These are phyloP conservation scores for Apiotrichum laibachii DNA, from an alignment of 1,284 basidiomycete genomes.

Conservation along the genomic window DNA sequence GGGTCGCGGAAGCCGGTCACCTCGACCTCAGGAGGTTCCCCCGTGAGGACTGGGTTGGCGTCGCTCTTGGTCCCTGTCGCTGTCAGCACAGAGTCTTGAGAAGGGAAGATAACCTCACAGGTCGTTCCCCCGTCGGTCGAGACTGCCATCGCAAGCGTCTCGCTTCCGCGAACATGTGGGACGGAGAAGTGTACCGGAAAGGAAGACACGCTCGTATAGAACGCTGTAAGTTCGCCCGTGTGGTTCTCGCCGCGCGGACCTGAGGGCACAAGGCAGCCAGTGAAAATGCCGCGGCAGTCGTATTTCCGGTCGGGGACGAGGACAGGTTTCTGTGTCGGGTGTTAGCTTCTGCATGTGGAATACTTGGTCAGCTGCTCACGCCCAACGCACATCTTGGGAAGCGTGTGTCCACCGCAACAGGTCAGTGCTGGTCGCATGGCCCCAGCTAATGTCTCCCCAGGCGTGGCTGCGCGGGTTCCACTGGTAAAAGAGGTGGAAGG, in stretches of 20 bases:
- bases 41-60: constrained; percentile 17
- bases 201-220: constrained; percentile 16
- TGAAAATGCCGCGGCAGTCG: constrained; percentile 24
- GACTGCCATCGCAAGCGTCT: constrained; percentile 20
- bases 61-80: constrained; percentile 17
- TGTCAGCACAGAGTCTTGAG: constrained; percentile 1
- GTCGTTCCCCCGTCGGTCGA: constrained; percentile 22
- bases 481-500: constrained; percentile 29
- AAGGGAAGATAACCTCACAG: constrained; percentile 9
- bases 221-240: neutral
- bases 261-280: constrained; percentile 20
- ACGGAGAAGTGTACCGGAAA: constrained; percentile 14
- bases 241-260: neutral
- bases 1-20: constrained; percentile 29
- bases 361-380: no score
- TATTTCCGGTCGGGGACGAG: constrained; percentile 18
- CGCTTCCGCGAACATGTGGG: constrained; percentile 17
- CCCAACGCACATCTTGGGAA: neutral
- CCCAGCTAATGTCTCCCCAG: constrained; percentile 28
- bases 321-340: neutral
- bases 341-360: neutral
- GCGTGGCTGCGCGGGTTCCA: constrained; percentile 21
- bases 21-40: constrained; percentile 11
- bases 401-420: constrained; percentile 21
- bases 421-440: constrained; percentile 23